Evolutionary conservation across 495 filamentous ascomycete genomes (phyloP).

Genomic region (Saxophila tyrrhenica): DNA sequence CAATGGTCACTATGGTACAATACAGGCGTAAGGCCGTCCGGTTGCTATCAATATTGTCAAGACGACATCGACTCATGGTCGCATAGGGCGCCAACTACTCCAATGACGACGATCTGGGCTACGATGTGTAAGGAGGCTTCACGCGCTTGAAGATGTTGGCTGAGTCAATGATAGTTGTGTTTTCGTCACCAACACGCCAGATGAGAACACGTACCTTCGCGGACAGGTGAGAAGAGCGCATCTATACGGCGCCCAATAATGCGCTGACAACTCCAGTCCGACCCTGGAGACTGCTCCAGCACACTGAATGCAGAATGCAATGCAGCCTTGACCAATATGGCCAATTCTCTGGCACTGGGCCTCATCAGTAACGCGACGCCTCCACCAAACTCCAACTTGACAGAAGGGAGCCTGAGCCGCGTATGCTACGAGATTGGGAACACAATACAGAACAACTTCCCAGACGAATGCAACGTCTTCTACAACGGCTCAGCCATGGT

Average conservation of each 20-base stretch:
- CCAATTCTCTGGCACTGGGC: neutral
- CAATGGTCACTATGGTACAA: neutral
- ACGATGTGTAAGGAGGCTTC: neutral
- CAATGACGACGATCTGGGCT: neutral
- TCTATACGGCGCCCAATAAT: neutral
- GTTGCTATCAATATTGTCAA: neutral
- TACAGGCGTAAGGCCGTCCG: neutral
- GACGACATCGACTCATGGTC: neutral
- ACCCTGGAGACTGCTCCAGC: neutral
- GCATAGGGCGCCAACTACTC: neutral
- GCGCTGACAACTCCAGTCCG: neutral
- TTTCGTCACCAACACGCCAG: neutral
- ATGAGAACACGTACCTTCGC: neutral
- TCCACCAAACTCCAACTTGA: neutral
- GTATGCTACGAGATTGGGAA: neutral
- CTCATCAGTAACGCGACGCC: neutral
- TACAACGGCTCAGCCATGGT: neutral
- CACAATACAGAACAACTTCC: neutral
- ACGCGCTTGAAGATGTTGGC: no score
- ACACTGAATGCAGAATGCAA: neutral
- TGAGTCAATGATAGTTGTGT: neutral
- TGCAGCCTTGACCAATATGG: neutral
- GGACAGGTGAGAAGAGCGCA: neutral
- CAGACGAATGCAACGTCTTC: neutral
- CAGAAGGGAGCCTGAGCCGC: neutral